These are phyloP conservation scores for Ophiocordyceps camponoti-floridani DNA, from an alignment of 2,329 filamentous ascomycete genomes.

Conservation along the genomic window DNA sequence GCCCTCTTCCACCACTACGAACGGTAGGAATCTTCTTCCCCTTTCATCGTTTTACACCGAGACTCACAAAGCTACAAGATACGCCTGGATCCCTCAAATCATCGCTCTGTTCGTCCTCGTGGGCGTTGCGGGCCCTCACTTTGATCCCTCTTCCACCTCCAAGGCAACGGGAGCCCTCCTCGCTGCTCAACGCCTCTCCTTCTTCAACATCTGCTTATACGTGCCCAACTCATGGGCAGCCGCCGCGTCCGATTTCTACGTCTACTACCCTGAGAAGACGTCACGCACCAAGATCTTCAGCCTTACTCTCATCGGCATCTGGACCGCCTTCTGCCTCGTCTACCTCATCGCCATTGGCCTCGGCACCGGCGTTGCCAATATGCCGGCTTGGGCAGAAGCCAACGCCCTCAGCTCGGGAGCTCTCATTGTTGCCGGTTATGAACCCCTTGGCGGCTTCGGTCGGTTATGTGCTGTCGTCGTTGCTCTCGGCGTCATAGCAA, in stretches of 20 bases:
- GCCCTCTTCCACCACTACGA: constrained; percentile 53
- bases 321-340: constrained; percentile 40
- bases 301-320: constrained; percentile 51
- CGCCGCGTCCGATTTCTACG: constrained; percentile 63
- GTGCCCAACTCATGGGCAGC: constrained; percentile 39
- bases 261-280: constrained; percentile 51
- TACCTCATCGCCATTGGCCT: constrained; percentile 45
- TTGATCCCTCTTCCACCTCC: constrained; percentile 41
- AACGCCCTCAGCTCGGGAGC: constrained; percentile 35
- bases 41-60: not conserved
- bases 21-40: constrained; percentile 11
- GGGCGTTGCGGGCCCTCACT: constrained; percentile 44
- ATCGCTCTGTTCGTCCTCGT: constrained; percentile 58
- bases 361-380: constrained; percentile 28
- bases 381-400: constrained; percentile 29
- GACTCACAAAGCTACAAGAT: constrained; percentile 7
- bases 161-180: constrained; percentile 42
- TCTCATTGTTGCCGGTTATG: constrained; percentile 35
- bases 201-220: constrained; percentile 51
- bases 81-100: constrained; percentile 45
- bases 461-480: constrained; percentile 38
- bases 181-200: constrained; percentile 42
- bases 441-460: constrained; percentile 34
- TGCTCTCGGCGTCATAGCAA: constrained; percentile 34
- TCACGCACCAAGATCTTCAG: constrained; percentile 45